Percentiles rank a stretch among this genome's conserved stretches.
These are phyloP conservation scores for Colletotrichum orbiculare DNA, from an alignment of 2,329 filamentous ascomycete species.

Conservation along the genomic window DNA sequence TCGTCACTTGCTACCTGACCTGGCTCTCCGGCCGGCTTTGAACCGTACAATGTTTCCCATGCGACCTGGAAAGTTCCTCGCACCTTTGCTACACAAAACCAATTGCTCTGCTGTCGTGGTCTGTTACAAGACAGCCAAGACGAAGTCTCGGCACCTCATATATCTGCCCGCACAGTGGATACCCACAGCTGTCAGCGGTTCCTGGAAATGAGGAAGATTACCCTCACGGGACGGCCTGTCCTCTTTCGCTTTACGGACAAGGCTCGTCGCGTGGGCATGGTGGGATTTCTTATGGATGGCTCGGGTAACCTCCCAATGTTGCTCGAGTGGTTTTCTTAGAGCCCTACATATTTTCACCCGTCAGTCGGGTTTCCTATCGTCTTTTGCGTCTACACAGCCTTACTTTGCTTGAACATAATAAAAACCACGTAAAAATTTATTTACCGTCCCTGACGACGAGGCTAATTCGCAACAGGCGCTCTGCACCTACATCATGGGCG, in stretches of 20 bases:
- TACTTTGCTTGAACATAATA: constrained; percentile 37
- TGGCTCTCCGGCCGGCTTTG: background rate
- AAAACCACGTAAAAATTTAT: background rate
- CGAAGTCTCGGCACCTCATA: constrained; percentile 56
- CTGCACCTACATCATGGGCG: constrained; percentile 63
- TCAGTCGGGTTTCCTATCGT: constrained; percentile 39
- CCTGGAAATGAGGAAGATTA: constrained; percentile 86
- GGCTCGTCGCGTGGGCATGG: constrained; percentile 77
- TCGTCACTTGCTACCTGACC: constrained; percentile 42
- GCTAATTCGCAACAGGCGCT: constrained; percentile 55
- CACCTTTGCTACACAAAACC: background rate
- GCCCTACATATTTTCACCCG: constrained; percentile 65
- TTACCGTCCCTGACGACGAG: background rate
- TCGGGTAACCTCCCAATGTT: constrained; percentile 67
- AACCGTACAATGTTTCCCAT: constrained; percentile 12
- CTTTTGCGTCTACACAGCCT: constrained; percentile 11
- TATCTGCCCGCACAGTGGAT: constrained; percentile 83
- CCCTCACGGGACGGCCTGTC: constrained; percentile 71
- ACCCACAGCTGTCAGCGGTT: constrained; percentile 81
- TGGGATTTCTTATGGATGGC: constrained; percentile 81
- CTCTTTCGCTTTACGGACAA: constrained; percentile 74
- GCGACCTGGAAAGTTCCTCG: constrained; percentile 26
- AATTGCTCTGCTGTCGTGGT: too few relatives aligned
- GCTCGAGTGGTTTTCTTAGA: constrained; percentile 69
- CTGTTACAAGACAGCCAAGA: constrained; percentile 1